A percentile compares a stretch with the other conserved stretches of the same genome.
These are phyloP conservation scores for Aspergillus ostianus DNA, from an alignment of 495 filamentous ascomycete genomes.

Conservation along the genomic window DNA sequence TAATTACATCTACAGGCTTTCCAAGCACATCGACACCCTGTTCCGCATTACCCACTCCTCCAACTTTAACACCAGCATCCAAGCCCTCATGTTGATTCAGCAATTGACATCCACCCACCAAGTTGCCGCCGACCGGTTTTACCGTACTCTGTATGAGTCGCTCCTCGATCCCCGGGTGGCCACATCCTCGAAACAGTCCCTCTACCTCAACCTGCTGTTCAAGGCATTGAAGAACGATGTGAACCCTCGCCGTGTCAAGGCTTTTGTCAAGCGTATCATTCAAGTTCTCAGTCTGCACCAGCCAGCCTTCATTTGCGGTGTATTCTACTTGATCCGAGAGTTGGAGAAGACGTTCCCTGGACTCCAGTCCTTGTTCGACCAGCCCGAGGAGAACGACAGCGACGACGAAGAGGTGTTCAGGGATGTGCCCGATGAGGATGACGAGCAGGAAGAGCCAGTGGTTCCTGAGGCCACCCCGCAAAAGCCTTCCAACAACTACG, in stretches of 20 bases:
- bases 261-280: constrained; percentile 88
- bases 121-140: constrained; percentile 80
- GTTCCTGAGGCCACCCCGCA: constrained; percentile 17
- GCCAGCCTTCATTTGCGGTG: constrained; percentile 85
- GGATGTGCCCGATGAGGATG: constrained; percentile 62
- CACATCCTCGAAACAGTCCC: constrained; percentile 87
- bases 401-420: constrained; percentile 72
- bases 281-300: constrained; percentile 87
- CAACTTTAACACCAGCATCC: constrained; percentile 97
- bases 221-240: constrained; percentile 82
- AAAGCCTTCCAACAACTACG: constrained; percentile 55
- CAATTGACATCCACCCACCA: constrained; percentile 81
- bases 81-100: constrained; percentile 93
- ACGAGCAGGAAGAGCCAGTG: constrained; percentile 30
- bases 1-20: constrained; percentile 52
- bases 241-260: constrained; percentile 84
- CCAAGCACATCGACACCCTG: constrained; percentile 86
- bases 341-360: constrained; percentile 72
- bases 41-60: constrained; percentile 95
- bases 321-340: constrained; percentile 82
- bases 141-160: constrained; percentile 92
- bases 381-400: constrained; percentile 64
- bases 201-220: constrained; percentile 92
- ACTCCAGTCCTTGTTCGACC: constrained; percentile 67
- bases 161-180: constrained; percentile 84